Evolutionary conservation across 1,284 basidiomycete species (phyloP).

Genomic region (Trichosporon sp.): DNA sequence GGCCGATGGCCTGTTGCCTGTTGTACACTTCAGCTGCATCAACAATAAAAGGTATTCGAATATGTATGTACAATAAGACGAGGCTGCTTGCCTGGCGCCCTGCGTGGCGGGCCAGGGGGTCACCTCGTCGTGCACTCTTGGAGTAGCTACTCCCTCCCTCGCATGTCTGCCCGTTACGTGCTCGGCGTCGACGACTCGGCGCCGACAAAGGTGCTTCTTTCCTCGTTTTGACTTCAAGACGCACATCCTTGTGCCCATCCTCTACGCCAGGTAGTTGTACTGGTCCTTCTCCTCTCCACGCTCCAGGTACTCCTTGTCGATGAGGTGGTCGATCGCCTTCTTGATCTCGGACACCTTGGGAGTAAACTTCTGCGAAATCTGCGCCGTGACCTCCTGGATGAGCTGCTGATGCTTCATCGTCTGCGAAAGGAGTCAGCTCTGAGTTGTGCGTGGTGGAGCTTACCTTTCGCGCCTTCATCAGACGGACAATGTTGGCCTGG

Average conservation of each 20-base stretch:
- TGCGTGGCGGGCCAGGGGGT: background rate
- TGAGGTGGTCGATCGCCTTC: conserved; percentile 89
- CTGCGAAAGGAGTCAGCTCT: conserved; percentile 48
- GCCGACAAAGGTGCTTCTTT: background rate
- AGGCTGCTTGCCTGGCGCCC: background rate
- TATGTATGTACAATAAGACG: conserved; percentile 3
- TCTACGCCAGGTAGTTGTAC: conserved; percentile 26
- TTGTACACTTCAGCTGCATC: conserved; percentile 4
- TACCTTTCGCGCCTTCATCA: conserved; percentile 90
- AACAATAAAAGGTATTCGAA: background rate
- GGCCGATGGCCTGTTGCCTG: background rate
- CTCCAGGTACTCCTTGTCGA: conserved; percentile 98
- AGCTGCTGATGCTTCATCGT: conserved; percentile 93
- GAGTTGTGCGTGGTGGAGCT: conserved; percentile 3
- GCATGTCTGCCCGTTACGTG: background rate
- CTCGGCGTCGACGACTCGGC: background rate
- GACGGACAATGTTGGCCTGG: conserved; percentile 93
- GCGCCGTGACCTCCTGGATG: conserved; percentile 87
- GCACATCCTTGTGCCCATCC: background rate
- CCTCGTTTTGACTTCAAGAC: background rate
- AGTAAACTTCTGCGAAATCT: conserved; percentile 59
- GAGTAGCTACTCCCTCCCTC: background rate
- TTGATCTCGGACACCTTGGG: conserved; percentile 46
- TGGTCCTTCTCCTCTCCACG: conserved; percentile 64
- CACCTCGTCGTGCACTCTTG: background rate